Evolutionary conservation across 2,329 filamentous ascomycete genomes (phyloP).

Genomic region (Penicillium sclerotiorum): DNA sequence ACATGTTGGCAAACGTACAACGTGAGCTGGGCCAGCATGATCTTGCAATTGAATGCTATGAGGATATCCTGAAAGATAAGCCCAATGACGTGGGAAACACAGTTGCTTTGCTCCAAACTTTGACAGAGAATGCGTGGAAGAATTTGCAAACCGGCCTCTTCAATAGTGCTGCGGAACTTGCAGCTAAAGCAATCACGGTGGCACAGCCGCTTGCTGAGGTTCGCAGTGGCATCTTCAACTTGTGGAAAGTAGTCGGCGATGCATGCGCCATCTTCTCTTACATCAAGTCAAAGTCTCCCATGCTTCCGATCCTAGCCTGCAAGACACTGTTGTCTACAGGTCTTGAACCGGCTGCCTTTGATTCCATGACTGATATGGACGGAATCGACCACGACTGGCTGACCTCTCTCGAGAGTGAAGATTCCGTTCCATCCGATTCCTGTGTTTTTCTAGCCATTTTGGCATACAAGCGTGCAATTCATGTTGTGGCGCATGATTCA

Average conservation of each 20-base stretch:
- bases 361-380: slow-evolving; percentile 70
- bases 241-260: slow-evolving; percentile 92
- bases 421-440: slow-evolving; percentile 47
- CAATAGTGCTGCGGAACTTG: slow-evolving; percentile 75
- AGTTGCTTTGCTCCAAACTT: slow-evolving; percentile 83
- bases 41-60: slow-evolving; percentile 76
- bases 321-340: slow-evolving; percentile 60
- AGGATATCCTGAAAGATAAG: slow-evolving; percentile 68
- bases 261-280: slow-evolving; percentile 82
- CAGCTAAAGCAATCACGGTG: slow-evolving; percentile 68
- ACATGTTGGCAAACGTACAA: slow-evolving; percentile 94
- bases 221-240: slow-evolving; percentile 77
- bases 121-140: slow-evolving; percentile 78
- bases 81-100: slow-evolving; percentile 81
- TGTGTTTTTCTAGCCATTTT: slow-evolving; percentile 74
- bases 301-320: slow-evolving; percentile 63
- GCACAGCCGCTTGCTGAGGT: slow-evolving; percentile 64
- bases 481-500: slow-evolving; percentile 69
- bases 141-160: slow-evolving; percentile 82
- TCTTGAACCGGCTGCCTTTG: slow-evolving; percentile 56
- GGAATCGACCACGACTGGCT: slow-evolving; percentile 54
- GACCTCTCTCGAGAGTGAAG: slow-evolving; percentile 35
- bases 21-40: slow-evolving; percentile 90
- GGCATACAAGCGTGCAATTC: slow-evolving; percentile 83
- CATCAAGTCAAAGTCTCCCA: slow-evolving; percentile 67